phyloP scores from a whole-genome alignment of 371 early-diverging fungal genomes.

The Mortierella sp. region DNA sequence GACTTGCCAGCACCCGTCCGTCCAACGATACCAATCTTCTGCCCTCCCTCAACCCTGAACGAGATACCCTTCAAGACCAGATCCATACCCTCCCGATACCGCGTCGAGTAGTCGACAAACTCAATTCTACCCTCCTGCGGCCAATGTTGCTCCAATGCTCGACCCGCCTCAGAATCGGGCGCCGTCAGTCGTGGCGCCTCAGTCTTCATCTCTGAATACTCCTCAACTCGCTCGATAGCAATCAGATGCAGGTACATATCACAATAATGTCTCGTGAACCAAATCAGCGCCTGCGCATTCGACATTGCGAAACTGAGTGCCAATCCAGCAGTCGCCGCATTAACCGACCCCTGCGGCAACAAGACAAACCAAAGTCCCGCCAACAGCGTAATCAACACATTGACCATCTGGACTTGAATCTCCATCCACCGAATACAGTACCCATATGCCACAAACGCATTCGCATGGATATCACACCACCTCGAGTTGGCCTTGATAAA shows the following conservation, averaged over 20 bases:
- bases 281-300: constrained; percentile 69
- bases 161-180: constrained; percentile 66
- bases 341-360: constrained; percentile 58
- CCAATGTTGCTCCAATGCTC: constrained; percentile 61
- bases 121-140: constrained; percentile 35
- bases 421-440: constrained; percentile 85
- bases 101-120: constrained; percentile 70
- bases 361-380: constrained; percentile 62
- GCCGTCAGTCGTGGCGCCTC: constrained; percentile 63
- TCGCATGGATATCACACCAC: constrained; percentile 66
- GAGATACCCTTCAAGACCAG: constrained; percentile 73
- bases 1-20: constrained; percentile 84
- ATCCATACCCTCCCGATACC: constrained; percentile 72
- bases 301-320: constrained; percentile 78
- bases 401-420: constrained; percentile 73
- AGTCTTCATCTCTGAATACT: constrained; percentile 65
- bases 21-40: constrained; percentile 60
- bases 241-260: constrained; percentile 78
- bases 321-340: constrained; percentile 82
- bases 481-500: constrained; percentile 64
- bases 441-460: constrained; percentile 77
- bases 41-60: constrained; percentile 33
- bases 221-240: constrained; percentile 74
- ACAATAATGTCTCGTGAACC: constrained; percentile 49
- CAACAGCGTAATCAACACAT: constrained; percentile 64